These are phyloP conservation scores for Metschnikowia proteae DNA, from an alignment of 805 yeast species.

Conservation along the genomic window DNA sequence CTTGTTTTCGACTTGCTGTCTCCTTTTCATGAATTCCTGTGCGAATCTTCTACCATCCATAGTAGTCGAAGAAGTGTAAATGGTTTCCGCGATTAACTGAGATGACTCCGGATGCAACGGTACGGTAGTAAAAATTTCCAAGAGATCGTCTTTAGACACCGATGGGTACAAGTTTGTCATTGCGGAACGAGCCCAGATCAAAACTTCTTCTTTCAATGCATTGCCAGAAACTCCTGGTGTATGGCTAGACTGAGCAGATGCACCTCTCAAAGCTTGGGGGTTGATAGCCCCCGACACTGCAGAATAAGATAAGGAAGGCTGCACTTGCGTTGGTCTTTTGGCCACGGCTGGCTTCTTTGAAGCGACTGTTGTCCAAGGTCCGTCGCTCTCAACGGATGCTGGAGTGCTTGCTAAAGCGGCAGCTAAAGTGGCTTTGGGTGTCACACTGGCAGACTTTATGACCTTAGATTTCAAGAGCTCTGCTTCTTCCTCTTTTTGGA, in stretches of 20 bases:
- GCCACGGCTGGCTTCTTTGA: conserved; percentile 36
- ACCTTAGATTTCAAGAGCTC: conserved; percentile 27
- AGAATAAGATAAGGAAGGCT: conserved; percentile 12
- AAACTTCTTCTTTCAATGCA: conserved; percentile 50
- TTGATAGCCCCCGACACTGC: conserved; percentile 24
- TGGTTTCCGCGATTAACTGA: conserved; percentile 88
- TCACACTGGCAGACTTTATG: conserved; percentile 23
- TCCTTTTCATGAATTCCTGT: conserved; percentile 76
- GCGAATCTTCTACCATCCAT: conserved; percentile 97
- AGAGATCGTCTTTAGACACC: conserved; percentile 72
- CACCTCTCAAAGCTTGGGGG: conserved; percentile 37
- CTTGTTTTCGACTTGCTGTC: conserved; percentile 65
- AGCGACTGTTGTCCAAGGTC: conserved; percentile 41
- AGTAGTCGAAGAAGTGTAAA: conserved; percentile 80
- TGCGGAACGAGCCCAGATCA: conserved; percentile 68
- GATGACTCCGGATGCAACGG: conserved; percentile 72
- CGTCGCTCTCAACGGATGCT: conserved; percentile 23
- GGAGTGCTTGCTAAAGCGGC: conserved; percentile 28
- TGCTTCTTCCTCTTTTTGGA: conserved; percentile 56
- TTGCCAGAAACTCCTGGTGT: conserved; percentile 19
- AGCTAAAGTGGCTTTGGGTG: conserved; percentile 32
- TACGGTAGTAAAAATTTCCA: conserved; percentile 74
- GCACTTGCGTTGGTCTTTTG: conserved; percentile 18
- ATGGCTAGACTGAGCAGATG: conserved; percentile 30
- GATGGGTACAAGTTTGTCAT: conserved; percentile 66